A percentile compares a stretch with the other conserved stretches of the same genome.
These are phyloP conservation scores for Podospora fimiseda DNA, from an alignment of 495 filamentous ascomycete species.

Conservation along the genomic window DNA sequence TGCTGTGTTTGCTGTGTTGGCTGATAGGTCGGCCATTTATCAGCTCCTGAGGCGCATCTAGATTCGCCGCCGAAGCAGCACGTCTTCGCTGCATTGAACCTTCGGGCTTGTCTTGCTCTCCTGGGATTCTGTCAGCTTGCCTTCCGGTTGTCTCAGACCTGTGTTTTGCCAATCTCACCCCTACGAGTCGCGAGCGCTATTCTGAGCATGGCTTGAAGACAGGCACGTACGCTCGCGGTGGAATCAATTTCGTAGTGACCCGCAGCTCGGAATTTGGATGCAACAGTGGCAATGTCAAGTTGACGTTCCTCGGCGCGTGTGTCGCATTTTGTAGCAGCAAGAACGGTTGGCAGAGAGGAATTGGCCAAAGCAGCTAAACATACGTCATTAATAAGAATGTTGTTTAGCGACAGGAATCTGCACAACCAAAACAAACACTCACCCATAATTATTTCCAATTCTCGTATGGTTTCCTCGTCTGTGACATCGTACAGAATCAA, in stretches of 20 bases:
- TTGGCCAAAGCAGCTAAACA: constrained; percentile 67
- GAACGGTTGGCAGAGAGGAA: constrained; percentile 60
- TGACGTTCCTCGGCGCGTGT: constrained; percentile 52
- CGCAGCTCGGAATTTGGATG: constrained; percentile 54
- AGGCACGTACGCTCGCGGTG: constrained; percentile 69
- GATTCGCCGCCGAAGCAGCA: constrained; percentile 47
- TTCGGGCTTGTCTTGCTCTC: constrained; percentile 22
- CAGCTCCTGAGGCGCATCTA: constrained; percentile 43
- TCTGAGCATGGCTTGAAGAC: constrained; percentile 68
- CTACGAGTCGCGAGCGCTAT: constrained; percentile 56
- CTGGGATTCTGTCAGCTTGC: not conserved
- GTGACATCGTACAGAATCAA: constrained; percentile 82
- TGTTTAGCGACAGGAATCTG: not conserved
- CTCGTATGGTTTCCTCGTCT: constrained; percentile 60
- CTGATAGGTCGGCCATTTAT: constrained; percentile 42
- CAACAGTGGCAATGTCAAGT: constrained; percentile 54
- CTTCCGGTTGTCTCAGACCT: not conserved
- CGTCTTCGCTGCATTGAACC: constrained; percentile 27
- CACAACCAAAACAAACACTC: constrained; percentile 35
- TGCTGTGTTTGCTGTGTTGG: constrained; percentile 52
- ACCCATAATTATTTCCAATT: constrained; percentile 66
- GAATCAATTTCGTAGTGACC: constrained; percentile 64
- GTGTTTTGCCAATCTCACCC: constrained; percentile 49
- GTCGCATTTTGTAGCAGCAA: constrained; percentile 85
- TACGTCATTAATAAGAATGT: constrained; percentile 14